Base-by-base conservation (phyloP, 1,284 basidiomycete genomes). In the Boletus albobrunnescens region DNA sequence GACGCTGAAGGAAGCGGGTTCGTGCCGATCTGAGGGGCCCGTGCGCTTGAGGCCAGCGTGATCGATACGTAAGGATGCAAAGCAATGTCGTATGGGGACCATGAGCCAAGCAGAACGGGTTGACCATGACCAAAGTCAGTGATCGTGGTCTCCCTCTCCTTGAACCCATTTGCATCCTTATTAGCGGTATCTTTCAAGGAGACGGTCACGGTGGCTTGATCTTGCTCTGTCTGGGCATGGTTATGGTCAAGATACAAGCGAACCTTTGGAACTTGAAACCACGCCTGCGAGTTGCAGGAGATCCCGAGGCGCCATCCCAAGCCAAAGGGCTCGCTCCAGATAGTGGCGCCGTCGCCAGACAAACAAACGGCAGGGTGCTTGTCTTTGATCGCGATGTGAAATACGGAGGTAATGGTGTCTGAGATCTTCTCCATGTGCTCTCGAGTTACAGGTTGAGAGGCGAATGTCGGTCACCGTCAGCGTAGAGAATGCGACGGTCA, bases 311-410 rank as follows among this genome's bases (percentile, higher is more conserved):
- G 63, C 65, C 63, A 63, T 8, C 61, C 61, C 9, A 63, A 6
- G 1, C 61, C 61, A 44, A 67, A 66, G n/a, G 36, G 37, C n/a
- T 61, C 57, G 46, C 55, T 55, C 63, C 64, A 63, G 22, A 55
- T 41, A 36, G 38, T 50, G 13, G 50, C 3, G 13, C 35, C 23
- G 19, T 54, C 50, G 1, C 13, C 26, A 1, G 47, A 36, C 6
- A 54, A 30, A 37, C 61, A 64, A 33, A 47, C 36, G 20, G 28
- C 28, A 1, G 65, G 61, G 17, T 46, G 51, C 1, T 36, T 50
- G 31, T 64, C 55, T 38, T 52, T 57, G 52, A 58, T 52, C 14
- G 36, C 41, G 44, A 63, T 44, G 9, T 47, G 61, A 56, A 63
- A 66, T 8, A 58, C 17, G 24, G 65, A 54, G 4, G 61, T 61